Base-by-base conservation (phyloP, 257 asterid species). In the Phtheirospermum japonicum region DNA sequence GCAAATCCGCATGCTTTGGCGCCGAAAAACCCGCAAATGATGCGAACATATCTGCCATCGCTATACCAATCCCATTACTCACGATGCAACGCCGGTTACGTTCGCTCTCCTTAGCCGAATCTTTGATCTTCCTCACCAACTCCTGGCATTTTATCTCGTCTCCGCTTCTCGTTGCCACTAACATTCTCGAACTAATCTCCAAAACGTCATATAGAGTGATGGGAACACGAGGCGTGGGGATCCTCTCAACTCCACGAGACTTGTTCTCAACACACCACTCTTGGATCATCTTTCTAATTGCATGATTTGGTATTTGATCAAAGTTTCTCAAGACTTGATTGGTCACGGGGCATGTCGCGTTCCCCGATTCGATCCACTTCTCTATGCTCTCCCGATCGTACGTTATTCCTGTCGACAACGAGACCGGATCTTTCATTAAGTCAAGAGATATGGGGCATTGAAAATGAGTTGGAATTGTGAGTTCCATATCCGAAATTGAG, bases 211-310 rank as follows among this genome's bases (percentile, higher is more conserved):
- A 56, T 0, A 85, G 78, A 2, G 76, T 42, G 4, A 85, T 53
- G 0, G 95, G 98, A n/a, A 88, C 76, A 30, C 89, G 53, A 0
- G 98, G 98, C 0, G 98, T 91, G 2, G 98, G 88, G 20, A 91
- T 83, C 66, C 98, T 73, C 73, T 88, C 94, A 4, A 91, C 80
- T 13, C 96, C 98, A 50, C 57, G 59, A 2, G 94, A 73, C 57
- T 63, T 77, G 19, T 91, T 88, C 26, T 77, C 82, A 0, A 85
- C 98, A 54, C 98, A 88, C 98, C 98, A 91, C 37, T 79, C 92
- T 70, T 91, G 98, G 64, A 88, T 91, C 95, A 86, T 82, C 68
- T 75, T 82, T 51, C 98, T 68, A 4, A 86, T 71, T 42, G 84
- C 64, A 34, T 88, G 96, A 55, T 91, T 91, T 0, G 98, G 98